phyloP scores from a whole-genome alignment of 2,329 filamentous ascomycete genomes.

The Triangularia setosa region DNA sequence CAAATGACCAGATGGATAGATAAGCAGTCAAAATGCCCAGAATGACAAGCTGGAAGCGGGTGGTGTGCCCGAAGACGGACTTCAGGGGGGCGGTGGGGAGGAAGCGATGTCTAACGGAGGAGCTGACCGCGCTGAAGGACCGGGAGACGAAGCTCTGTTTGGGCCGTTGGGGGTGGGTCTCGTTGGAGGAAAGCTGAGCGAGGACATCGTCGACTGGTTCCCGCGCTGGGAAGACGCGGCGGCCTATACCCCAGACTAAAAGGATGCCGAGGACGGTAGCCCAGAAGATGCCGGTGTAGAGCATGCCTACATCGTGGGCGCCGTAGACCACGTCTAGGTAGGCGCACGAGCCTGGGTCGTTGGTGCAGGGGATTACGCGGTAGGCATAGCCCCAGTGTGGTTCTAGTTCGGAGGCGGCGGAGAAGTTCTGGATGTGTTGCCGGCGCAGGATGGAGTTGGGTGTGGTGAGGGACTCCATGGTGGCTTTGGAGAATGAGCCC shows the following conservation, averaged over 20 bases:
- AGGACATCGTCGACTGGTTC: conserved; percentile 10
- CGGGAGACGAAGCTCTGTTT: conserved; percentile 23
- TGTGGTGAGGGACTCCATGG: neutral
- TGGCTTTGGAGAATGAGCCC: neutral
- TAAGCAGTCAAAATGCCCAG: conserved; percentile 57
- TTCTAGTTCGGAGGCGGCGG: conserved; percentile 33
- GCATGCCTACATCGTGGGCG: conserved; percentile 46
- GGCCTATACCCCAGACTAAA: conserved; percentile 39
- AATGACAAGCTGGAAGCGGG: conserved; percentile 62
- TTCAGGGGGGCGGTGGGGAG: conserved; percentile 52
- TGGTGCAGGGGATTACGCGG: conserved; percentile 43
- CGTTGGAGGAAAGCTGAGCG: conserved; percentile 15
- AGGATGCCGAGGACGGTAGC: conserved; percentile 42
- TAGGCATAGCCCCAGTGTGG: conserved; percentile 47
- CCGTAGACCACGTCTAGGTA: conserved; percentile 51
- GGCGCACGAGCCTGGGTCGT: conserved; percentile 44
- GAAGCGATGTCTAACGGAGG: conserved; percentile 48
- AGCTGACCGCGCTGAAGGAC: conserved; percentile 36
- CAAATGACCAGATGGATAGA: conserved; percentile 63
- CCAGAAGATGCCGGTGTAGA: conserved; percentile 51
- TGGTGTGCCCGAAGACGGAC: conserved; percentile 62
- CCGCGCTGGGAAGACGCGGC: conserved; percentile 22
- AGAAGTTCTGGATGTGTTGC: conserved; percentile 41
- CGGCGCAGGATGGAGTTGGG: conserved; percentile 7
- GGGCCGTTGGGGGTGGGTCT: neutral